These are phyloP conservation scores for Aspergillus olivimuriae DNA, from an alignment of 495 filamentous ascomycete species.

Conservation along the genomic window DNA sequence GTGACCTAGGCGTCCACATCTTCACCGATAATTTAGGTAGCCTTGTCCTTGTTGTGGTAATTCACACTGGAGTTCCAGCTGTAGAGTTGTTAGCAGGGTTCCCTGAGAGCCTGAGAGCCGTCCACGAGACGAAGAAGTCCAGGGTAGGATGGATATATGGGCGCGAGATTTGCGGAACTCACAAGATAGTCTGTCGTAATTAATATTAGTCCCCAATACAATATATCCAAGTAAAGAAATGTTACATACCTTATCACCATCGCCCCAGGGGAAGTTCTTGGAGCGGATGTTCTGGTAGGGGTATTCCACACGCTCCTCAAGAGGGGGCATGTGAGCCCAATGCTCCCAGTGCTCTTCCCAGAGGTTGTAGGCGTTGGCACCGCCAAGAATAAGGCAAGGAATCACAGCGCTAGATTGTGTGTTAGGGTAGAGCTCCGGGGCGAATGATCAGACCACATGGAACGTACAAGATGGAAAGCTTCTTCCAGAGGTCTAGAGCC, in stretches of 20 bases:
- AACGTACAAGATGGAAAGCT: conserved; percentile 84
- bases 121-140: no score
- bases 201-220: conserved; percentile 16
- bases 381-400: conserved; percentile 62
- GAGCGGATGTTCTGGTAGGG: conserved; percentile 88
- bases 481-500: conserved; percentile 78
- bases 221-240: conserved; percentile 8
- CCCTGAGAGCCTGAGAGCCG: no score
- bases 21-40: conserved; percentile 34
- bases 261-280: conserved; percentile 86
- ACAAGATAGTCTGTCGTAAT: conserved; percentile 56
- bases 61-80: conserved; percentile 95
- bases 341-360: conserved; percentile 97
- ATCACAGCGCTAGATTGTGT: conserved; percentile 51
- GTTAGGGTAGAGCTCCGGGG: background rate
- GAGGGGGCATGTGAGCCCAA: conserved; percentile 74
- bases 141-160: background rate
- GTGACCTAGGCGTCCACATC: background rate
- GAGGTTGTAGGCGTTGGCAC: conserved; percentile 75
- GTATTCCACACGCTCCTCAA: conserved; percentile 86
- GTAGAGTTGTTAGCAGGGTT: conserved; percentile 18
- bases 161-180: no score
- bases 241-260: conserved; percentile 90
- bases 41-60: conserved; percentile 91
- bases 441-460: background rate